A percentile compares a stretch with the other conserved stretches of the same genome.
Conservation (phyloP, 2,329 filamentous ascomycete genomes). For the Fusarium subglutinans region DNA sequence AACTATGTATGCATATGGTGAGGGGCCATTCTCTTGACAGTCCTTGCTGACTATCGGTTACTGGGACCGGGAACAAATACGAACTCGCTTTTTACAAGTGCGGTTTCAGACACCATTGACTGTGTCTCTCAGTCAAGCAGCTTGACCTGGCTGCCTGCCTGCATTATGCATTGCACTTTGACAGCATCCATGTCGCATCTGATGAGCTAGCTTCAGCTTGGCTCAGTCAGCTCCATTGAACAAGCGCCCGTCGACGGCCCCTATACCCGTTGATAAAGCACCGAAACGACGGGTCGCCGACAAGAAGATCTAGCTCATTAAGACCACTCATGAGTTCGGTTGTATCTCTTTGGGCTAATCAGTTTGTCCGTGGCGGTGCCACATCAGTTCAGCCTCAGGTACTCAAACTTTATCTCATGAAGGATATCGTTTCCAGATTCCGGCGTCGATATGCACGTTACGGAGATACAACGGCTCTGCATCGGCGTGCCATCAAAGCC, state of each 20-base stretch:
- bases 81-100: neutral
- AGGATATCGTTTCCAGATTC: neutral
- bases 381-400: constrained; percentile 23
- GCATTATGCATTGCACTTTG: neutral
- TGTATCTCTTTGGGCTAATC: neutral
- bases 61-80: constrained; percentile 16
- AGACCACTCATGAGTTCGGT: neutral
- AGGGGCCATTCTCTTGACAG: constrained; percentile 5
- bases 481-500: constrained; percentile 5
- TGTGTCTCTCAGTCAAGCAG: constrained; percentile 1
- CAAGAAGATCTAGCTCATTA: constrained; percentile 13
- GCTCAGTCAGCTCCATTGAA: constrained; percentile 26
- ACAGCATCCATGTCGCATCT: neutral
- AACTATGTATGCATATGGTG: neutral
- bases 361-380: neutral
- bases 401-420: neutral
- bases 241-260: constrained; percentile 20
- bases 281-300: constrained; percentile 8
- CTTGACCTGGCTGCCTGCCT: neutral
- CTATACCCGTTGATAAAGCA: constrained; percentile 16
- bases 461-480: constrained; percentile 7
- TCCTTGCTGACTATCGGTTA: constrained; percentile 23
- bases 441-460: neutral
- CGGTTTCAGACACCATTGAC: neutral
- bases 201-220: neutral